Evolutionary conservation across 768 basidiomycete genomes (phyloP).

Genomic region (Termitomyces sp.): DNA sequence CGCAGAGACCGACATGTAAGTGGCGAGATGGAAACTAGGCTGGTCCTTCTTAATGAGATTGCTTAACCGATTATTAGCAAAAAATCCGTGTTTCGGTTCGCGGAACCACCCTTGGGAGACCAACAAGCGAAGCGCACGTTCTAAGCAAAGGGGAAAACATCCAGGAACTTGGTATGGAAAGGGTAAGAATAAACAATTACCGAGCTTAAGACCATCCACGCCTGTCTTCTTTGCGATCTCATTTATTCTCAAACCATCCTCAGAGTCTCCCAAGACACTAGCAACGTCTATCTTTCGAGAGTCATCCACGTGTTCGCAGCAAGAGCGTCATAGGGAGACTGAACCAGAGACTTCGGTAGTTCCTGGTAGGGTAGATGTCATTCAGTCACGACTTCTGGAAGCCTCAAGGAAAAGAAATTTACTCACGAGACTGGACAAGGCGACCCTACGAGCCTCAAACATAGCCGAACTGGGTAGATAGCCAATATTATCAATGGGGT

Average conservation of each 20-base stretch:
- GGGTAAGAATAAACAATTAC: constrained; percentile 12
- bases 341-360: constrained; percentile 30
- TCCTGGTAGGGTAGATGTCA: constrained; percentile 18
- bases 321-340: constrained; percentile 33
- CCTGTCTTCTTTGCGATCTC: constrained; percentile 31
- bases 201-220: constrained; percentile 31
- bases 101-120: constrained; percentile 35
- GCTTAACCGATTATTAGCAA: constrained; percentile 34
- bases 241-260: constrained; percentile 29
- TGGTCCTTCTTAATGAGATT: constrained; percentile 32
- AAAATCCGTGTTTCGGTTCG: constrained; percentile 31
- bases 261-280: constrained; percentile 28
- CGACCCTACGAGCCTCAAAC: constrained; percentile 32
- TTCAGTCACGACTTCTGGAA: neutral
- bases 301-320: constrained; percentile 31
- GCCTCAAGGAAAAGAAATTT: neutral
- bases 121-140: constrained; percentile 31
- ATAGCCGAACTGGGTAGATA: constrained; percentile 33
- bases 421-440: constrained; percentile 30
- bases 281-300: constrained; percentile 31
- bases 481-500: constrained; percentile 33
- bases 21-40: constrained; percentile 32
- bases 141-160: constrained; percentile 12
- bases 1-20: constrained; percentile 27
- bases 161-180: neutral